Base-by-base conservation (phyloP, 768 basidiomycete species). In the Podaxis sp. region DNA sequence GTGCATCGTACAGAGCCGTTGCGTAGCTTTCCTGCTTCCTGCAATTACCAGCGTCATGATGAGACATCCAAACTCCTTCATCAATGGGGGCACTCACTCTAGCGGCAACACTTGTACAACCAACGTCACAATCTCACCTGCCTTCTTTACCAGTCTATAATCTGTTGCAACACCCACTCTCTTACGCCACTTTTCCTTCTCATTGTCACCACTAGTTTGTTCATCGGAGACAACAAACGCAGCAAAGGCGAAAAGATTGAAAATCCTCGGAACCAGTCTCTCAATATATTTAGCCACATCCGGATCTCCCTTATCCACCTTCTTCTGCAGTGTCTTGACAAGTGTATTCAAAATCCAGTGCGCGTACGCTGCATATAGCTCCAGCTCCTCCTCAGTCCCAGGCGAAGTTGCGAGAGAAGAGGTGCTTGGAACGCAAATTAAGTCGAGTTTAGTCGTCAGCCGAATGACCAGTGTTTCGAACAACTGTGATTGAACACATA, bases 241-340 rank as follows among this genome's bases (percentile, higher is more conserved):
- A 11, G 79, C 78, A 62, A 76, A 79, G 42, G 82, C 71, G 60
- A 83, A 81, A 33, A 96, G 72, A 55, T 86, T 85, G 68, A 87
- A 93, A 3, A 99, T 69, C 30, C 83, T 77, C 15, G 90, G 86
- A 2, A 95, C 81, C 1, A 99, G 76, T 19, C 80, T 79, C 66
- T 97, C 92, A 39, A 89, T 80, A 69, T 95, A 94, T 73, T 90
- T 93, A 0, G 83, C 75, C 17, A 98, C 81, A 70, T 99, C 97
- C 0, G 76, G 70, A 71, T 96, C 87, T 38, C 79, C 80, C 26
- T 69, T 74, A 38, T 77, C 73, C 12, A 79, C 76, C 68, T 84
- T 84, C 33, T 66, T 69, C 4, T 69, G 69, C 15, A 98, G 73
- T 0, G 89, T 86, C 46, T 86, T 82, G 1, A 81, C 79, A 6